Evolutionary conservation across 768 basidiomycete species (phyloP).

Genomic region (Auricularia cornea): DNA sequence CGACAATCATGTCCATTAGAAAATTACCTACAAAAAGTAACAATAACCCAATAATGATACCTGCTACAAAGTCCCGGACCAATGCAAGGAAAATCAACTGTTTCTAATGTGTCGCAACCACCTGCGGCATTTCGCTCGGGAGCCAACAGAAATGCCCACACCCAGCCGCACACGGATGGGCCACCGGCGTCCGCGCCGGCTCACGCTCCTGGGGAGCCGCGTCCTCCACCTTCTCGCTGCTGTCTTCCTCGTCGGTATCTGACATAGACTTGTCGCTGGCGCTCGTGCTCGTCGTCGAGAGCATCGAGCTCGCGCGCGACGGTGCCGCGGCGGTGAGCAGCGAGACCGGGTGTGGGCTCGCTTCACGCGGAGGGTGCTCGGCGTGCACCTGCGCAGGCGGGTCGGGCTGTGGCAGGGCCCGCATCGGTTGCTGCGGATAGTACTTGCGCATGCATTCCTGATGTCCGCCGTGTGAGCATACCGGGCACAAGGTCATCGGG

Average conservation of each 20-base stretch:
- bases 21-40: background rate
- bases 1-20: too few relatives aligned
- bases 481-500: conserved; percentile 63
- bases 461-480: conserved; percentile 77
- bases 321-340: conserved; percentile 19
- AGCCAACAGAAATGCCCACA: conserved; percentile 82
- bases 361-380: conserved; percentile 15
- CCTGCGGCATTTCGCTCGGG: conserved; percentile 17
- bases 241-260: background rate
- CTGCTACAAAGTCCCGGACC: background rate
- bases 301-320: conserved; percentile 2
- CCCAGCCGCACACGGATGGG: conserved; percentile 67
- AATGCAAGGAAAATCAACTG: background rate
- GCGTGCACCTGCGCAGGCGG: conserved; percentile 12
- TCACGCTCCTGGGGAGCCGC: background rate
- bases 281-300: conserved; percentile 1
- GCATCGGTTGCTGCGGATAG: conserved; percentile 52
- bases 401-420: conserved; percentile 10
- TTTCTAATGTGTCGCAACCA: background rate
- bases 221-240: background rate
- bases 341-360: conserved; percentile 9
- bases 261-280: background rate
- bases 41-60: background rate
- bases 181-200: conserved; percentile 25
- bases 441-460: conserved; percentile 66